Conservation (phyloP, 2,329 filamentous ascomycete species). For the Cadophora gregata region DNA sequence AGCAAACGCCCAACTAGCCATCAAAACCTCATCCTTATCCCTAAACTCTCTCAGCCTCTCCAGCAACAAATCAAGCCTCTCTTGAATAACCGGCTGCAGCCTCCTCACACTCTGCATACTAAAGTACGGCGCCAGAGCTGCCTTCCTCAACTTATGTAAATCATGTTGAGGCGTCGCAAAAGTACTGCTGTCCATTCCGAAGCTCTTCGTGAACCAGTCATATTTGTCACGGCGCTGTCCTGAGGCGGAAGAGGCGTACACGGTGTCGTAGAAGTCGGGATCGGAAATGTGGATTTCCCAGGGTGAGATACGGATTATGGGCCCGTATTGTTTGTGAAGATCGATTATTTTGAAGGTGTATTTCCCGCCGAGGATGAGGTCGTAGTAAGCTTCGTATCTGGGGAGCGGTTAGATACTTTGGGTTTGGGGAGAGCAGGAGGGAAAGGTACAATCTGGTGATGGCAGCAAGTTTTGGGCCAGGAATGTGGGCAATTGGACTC, state of each 20-base stretch:
- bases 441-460: slow-evolving; percentile 36
- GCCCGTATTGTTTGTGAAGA: slow-evolving; percentile 50
- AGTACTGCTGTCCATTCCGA: slow-evolving; percentile 1
- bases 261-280: slow-evolving; percentile 48
- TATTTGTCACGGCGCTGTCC: slow-evolving; percentile 10
- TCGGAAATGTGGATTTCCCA: slow-evolving; percentile 50
- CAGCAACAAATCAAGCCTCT: slow-evolving; percentile 7
- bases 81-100: slow-evolving; percentile 28
- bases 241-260: slow-evolving; percentile 43
- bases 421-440: not conserved
- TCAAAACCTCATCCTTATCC: slow-evolving; percentile 14
- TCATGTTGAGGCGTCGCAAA: slow-evolving; percentile 30
- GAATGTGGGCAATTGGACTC: slow-evolving; percentile 44
- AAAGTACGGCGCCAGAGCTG: slow-evolving; percentile 32
- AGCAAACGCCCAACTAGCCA: slow-evolving; percentile 23
- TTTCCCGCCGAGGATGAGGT: slow-evolving; percentile 49
- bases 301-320: slow-evolving; percentile 46
- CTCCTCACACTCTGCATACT: slow-evolving; percentile 22
- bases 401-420: not conserved
- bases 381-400: slow-evolving; percentile 47
- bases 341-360: slow-evolving; percentile 52
- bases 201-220: slow-evolving; percentile 11
- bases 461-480: slow-evolving; percentile 45
- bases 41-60: slow-evolving; percentile 22
- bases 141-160: slow-evolving; percentile 24